Evolutionary conservation across 805 yeast genomes (phyloP), one percentile per base, ranked within the genome.

Genomic region (Pichia membranifaciens): DNA sequence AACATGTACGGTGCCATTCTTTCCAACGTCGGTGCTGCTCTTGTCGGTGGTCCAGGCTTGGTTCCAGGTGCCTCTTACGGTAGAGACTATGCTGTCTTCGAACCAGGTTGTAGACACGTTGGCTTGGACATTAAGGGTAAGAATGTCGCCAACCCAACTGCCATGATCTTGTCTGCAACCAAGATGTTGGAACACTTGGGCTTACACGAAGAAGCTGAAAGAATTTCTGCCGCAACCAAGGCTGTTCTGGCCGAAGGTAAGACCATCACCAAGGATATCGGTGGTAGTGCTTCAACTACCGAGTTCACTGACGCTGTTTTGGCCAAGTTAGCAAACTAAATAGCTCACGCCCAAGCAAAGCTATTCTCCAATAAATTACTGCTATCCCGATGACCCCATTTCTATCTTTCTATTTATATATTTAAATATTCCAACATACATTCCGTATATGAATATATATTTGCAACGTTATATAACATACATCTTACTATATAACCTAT

Each of bases 51-150:
- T 60, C 97, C 98, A 67, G 98, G 98, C 71, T 77, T 91, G 61
- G 96, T 91, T 48, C 97, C 99, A 60, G 98, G 98, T 72, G 96
- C 95, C 64, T 88, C 89, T 78, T 90, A 87, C 58, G 99, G 99
- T 72, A 84, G 96, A 71, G 97, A 91, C 62, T 84, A 84, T 69
- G 98, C 98, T 48, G 95, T 91, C 53, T 91, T 93, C 71, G 99
- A 91, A 78, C 98, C 99, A 62, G 99, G 98, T 73, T 90, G 97
- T 75, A 87, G 99, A 79, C 98, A 90, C 76, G 98, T 90, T 63
- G 98, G 98, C 72, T 78, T 91, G 61, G 97, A 91, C 71, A 87
- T 93, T 69, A 78, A 87, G 77, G 97, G 96, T 66, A 80, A 87
- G 72, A 86, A 88, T 76, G 78, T 87, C 55, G 98, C 98, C 56